Evolutionary conservation across 2,329 filamentous ascomycete genomes (phyloP).

Genomic region (Diaporthe humulicola): DNA sequence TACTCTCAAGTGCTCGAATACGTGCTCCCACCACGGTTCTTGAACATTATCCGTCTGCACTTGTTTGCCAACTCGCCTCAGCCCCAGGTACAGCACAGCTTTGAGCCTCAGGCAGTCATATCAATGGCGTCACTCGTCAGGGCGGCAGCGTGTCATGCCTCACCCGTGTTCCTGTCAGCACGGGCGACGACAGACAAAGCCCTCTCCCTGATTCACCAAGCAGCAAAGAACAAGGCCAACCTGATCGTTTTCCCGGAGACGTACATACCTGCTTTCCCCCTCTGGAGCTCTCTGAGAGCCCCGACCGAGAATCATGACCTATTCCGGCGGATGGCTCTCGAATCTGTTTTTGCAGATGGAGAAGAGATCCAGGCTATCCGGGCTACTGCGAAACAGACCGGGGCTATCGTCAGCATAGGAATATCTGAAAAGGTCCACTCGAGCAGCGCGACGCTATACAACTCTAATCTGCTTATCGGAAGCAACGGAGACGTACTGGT

Average conservation of each 20-base stretch:
- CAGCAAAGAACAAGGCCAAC: conserved; percentile 38
- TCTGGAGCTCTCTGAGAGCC: conserved; percentile 37
- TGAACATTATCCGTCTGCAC: neutral
- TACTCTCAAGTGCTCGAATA: too few species aligned
- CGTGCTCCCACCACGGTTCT: neutral
- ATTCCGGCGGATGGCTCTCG: conserved; percentile 9
- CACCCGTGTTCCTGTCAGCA: conserved; percentile 41
- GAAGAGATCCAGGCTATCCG: conserved; percentile 39
- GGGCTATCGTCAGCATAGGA: conserved; percentile 38
- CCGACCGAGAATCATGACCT: conserved; percentile 20
- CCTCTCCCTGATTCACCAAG: conserved; percentile 39
- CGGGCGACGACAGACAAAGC: conserved; percentile 40
- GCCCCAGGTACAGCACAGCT: neutral
- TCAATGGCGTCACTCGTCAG: conserved; percentile 8
- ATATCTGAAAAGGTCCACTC: conserved; percentile 37
- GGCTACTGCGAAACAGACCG: conserved; percentile 36
- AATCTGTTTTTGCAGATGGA: conserved; percentile 39
- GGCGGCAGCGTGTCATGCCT: conserved; percentile 35
- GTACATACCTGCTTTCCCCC: conserved; percentile 39
- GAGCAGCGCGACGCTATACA: conserved; percentile 40
- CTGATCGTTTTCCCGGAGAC: conserved; percentile 41
- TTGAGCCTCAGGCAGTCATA: too few species aligned
- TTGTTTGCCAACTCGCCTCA: neutral
- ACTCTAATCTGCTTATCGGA: conserved; percentile 41
- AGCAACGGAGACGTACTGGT: conserved; percentile 39